phyloP scores from a whole-genome alignment of 1,139 yeast genomes.

The Blastobotrys ciferrii region DNA sequence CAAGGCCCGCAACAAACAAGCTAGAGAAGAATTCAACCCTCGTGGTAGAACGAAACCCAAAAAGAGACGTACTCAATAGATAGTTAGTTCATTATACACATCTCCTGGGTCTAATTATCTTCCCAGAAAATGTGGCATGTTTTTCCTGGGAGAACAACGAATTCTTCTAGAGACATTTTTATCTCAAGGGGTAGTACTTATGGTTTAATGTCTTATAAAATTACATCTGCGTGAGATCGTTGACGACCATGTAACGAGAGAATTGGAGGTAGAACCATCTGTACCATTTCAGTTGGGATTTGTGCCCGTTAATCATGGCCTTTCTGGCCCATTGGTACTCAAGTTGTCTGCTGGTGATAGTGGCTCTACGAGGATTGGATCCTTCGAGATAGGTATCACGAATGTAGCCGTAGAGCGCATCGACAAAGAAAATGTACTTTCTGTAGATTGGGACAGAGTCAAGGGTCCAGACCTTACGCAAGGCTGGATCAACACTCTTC shows the following conservation, averaged over 20 bases:
- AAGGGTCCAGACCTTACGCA: slow-evolving; percentile 34
- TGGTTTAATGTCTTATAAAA: background rate
- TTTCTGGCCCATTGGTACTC: slow-evolving; percentile 59
- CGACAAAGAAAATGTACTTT: slow-evolving; percentile 37
- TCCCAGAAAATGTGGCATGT: too few relatives aligned
- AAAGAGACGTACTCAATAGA: background rate
- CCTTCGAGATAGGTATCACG: slow-evolving; percentile 5
- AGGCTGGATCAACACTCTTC: slow-evolving; percentile 22
- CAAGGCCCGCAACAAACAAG: background rate
- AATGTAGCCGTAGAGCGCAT: slow-evolving; percentile 29
- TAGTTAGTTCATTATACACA: too few relatives aligned
- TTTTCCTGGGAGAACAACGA: too few relatives aligned
- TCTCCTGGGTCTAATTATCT: too few relatives aligned
- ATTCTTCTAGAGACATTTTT: too few relatives aligned
- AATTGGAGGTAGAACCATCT: slow-evolving; percentile 82
- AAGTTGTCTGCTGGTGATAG: slow-evolving; percentile 39
- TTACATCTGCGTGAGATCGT: slow-evolving; percentile 50
- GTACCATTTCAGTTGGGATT: slow-evolving; percentile 94
- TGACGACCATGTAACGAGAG: slow-evolving; percentile 68
- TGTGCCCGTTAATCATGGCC: slow-evolving; percentile 82
- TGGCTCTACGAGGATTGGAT: slow-evolving; percentile 32
- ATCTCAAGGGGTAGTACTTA: background rate
- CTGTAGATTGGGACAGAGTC: slow-evolving; percentile 39
- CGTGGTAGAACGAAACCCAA: background rate
- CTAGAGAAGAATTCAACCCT: background rate